Evolutionary conservation across 2,329 filamentous ascomycete species (phyloP), one percentile per base, ranked within the genome.

Genomic region (Paecilomyces fulvus): DNA sequence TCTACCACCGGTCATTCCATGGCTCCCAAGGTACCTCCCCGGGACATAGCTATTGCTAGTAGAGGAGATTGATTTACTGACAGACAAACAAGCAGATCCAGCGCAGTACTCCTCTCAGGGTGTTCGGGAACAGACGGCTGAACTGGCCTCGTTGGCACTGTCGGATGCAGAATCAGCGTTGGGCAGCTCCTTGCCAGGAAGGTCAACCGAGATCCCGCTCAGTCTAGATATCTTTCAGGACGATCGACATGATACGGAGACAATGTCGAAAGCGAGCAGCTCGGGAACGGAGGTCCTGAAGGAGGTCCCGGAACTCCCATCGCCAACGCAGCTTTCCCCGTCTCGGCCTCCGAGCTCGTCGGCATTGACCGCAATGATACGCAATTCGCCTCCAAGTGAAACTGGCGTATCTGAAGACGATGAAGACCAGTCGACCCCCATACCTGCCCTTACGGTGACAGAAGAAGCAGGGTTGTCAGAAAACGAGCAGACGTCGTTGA

Each of bases 111-210:
- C 89, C 43, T 81, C 80, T 31, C 84, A 86, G 58, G 88, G 85
- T 61, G 87, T 96, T 46, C 87, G 91, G 61, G 87, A 94, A 73
- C 87, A 94, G 68, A 95, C 91, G 2, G 89, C 90, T 53, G 90
- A 95, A 73, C 79, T 96, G 56, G 91, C 91, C 49, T 90, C 84
- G 17, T 90, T 92, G 69, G 86, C 90, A 52, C 80, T 96, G 28
- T 86, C 86, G 43, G 84, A 88, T 55, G 59, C 55, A 11, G 64
- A 63, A 25, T 59, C 59, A 28, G 54, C 58, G 20, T 55, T 70
- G 46, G 68, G 68, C 58, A 64, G 62, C 49, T 61, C 60, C 20
- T 64, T 67, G 25, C 49, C 59, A 30, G 64, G 64, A 25, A 62
- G 61, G n/a, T 59, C 63, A 11, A 64, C 61, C 23, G 64, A 66